Percentiles rank a stretch among this genome's conserved stretches.
phyloP scores from a whole-genome alignment of 1,139 yeast species.

The Suhomyces chickasaworum region DNA sequence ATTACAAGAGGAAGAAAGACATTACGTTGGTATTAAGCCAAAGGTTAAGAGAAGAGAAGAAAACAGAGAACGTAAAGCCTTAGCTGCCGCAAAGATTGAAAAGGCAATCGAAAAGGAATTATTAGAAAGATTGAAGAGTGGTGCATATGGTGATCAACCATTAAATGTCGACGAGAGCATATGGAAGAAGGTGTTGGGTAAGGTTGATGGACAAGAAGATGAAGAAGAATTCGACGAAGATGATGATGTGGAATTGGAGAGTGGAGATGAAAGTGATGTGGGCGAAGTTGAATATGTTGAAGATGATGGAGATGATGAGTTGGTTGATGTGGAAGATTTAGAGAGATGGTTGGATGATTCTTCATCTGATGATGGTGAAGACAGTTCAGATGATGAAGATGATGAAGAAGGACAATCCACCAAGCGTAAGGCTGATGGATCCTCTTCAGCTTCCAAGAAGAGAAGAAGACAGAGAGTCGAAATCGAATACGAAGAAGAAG shows the following conservation, averaged over 20 bases:
- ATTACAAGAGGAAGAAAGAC: conserved; percentile 87
- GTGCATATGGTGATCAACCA: conserved; percentile 98
- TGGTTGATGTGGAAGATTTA: conserved; percentile 88
- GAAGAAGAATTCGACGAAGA: conserved; percentile 63
- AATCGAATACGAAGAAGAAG: conserved; percentile 81
- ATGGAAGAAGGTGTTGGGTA: conserved; percentile 91
- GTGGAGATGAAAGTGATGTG: conserved; percentile 62
- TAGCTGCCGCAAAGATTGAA: conserved; percentile 95
- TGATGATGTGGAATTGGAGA: conserved; percentile 62
- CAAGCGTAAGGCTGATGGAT: conserved; percentile 44
- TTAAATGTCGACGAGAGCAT: conserved; percentile 92
- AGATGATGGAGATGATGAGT: conserved; percentile 84
- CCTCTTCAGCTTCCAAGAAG: conserved; percentile 41
- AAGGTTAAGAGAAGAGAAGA: conserved; percentile 94
- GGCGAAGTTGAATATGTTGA: conserved; percentile 86
- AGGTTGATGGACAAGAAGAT: conserved; percentile 58
- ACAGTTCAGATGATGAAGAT: conserved; percentile 23
- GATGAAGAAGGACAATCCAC: conserved; percentile 23
- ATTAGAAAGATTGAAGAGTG: conserved; percentile 90
- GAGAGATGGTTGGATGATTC: conserved; percentile 86
- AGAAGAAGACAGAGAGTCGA: conserved; percentile 78
- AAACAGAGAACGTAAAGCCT: conserved; percentile 92
- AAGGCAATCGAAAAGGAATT: conserved; percentile 95
- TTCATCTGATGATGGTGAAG: conserved; percentile 27
- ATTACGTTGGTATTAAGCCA: conserved; percentile 86